phyloP scores from a whole-genome alignment of 2,329 filamentous ascomycete species.

The Stachybotrys chlorohalonatus region DNA sequence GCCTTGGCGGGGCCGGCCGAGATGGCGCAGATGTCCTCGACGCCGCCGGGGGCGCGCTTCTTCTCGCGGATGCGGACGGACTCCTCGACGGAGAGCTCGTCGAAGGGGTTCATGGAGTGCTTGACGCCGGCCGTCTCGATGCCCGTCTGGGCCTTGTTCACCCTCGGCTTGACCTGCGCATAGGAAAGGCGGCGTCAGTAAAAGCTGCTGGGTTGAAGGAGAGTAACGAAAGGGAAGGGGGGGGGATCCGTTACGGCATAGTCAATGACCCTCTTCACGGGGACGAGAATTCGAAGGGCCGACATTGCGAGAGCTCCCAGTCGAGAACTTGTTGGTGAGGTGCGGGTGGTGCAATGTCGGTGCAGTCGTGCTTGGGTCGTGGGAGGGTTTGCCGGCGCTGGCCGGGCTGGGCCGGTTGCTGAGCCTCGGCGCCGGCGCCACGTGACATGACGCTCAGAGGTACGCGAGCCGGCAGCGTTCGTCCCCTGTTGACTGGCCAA shows the following conservation, averaged over 20 bases:
- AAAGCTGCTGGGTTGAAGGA: slow-evolving; percentile 16
- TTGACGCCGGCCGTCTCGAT: slow-evolving; percentile 91
- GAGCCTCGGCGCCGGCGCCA: neutral
- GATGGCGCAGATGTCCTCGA: slow-evolving; percentile 87
- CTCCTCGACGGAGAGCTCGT: slow-evolving; percentile 96
- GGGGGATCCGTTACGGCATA: slow-evolving; percentile 51
- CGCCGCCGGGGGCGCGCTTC: slow-evolving; percentile 60
- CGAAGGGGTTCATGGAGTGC: slow-evolving; percentile 98
- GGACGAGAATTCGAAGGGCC: slow-evolving; percentile 65
- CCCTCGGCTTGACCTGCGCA: slow-evolving; percentile 55
- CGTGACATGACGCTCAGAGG: neutral
- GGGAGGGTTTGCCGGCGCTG: neutral
- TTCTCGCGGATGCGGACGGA: slow-evolving; percentile 89
- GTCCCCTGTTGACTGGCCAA: no score
- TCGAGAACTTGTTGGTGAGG: neutral
- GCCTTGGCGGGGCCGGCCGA: slow-evolving; percentile 83
- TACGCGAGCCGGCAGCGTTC: no score
- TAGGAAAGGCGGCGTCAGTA: slow-evolving; percentile 4
- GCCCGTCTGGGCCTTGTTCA: slow-evolving; percentile 68
- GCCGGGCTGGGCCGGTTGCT: neutral
- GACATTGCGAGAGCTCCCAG: slow-evolving; percentile 35
- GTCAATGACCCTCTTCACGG: slow-evolving; percentile 79
- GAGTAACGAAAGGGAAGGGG: neutral
- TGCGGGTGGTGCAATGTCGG: no score
- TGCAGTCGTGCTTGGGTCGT: no score